These are phyloP conservation scores for Leccinum truebloodii DNA, from an alignment of 768 basidiomycete species.

Conservation along the genomic window DNA sequence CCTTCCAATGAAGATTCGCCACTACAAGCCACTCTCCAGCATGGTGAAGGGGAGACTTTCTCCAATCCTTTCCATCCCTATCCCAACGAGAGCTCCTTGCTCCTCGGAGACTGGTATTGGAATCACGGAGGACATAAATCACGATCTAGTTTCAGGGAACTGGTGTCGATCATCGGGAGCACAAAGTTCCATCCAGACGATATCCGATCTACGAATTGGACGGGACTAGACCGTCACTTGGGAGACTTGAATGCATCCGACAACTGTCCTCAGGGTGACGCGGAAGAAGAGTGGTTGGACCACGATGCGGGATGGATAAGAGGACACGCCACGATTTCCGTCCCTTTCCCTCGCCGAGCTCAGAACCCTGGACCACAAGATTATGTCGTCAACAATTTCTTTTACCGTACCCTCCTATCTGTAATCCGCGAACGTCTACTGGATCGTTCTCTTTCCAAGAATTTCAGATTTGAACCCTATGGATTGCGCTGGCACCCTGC, in stretches of 20 bases:
- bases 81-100: too few relatives aligned
- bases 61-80: too few relatives aligned
- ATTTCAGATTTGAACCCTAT: not conserved
- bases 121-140: too few relatives aligned
- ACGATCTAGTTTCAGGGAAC: not conserved
- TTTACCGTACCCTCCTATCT: not conserved
- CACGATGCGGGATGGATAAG: too few relatives aligned
- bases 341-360: too few relatives aligned
- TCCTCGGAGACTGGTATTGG: too few relatives aligned
- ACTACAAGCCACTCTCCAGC: too few relatives aligned
- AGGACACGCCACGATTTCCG: too few relatives aligned
- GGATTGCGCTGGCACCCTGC: not conserved
- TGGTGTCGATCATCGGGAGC: not conserved
- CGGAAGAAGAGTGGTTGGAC: not conserved
- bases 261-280: not conserved
- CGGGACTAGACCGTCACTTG: not conserved
- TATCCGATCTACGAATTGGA: not conserved
- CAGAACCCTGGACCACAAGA: too few relatives aligned
- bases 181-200: not conserved
- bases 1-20: too few relatives aligned
- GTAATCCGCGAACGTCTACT: not conserved
- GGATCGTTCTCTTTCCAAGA: not conserved
- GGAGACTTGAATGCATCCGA: not conserved
- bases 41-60: too few relatives aligned
- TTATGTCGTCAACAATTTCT: not conserved